These are phyloP conservation scores for Datisca glomerata DNA, from an alignment of 306 rosid genomes.

Conservation along the genomic window DNA sequence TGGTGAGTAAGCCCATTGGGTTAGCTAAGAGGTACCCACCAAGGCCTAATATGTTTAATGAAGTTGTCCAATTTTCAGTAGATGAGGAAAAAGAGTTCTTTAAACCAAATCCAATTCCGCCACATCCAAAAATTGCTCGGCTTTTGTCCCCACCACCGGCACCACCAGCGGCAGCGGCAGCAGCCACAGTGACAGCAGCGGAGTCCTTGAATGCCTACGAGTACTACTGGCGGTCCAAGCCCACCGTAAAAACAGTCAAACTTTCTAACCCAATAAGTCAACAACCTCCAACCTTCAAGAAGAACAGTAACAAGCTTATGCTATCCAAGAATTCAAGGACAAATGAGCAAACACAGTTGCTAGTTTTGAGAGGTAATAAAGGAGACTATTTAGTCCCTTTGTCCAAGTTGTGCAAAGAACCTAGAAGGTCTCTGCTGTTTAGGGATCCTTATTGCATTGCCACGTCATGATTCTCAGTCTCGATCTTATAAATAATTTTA, in stretches of 20 bases:
- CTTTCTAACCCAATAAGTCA: constrained; percentile 15
- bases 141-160: constrained; percentile 23
- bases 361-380: constrained; percentile 48
- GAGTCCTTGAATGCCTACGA: constrained; percentile 54
- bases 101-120: constrained; percentile 43
- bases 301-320: constrained; percentile 12
- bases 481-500: too few species aligned
- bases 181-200: constrained; percentile 14
- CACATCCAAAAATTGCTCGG: constrained; percentile 24
- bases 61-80: constrained; percentile 30
- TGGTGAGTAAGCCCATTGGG: constrained; percentile 41
- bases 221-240: constrained; percentile 52
- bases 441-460: constrained; percentile 85
- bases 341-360: constrained; percentile 29
- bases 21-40: constrained; percentile 33
- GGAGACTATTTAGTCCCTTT: constrained; percentile 51
- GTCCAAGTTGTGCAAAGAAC: constrained; percentile 59
- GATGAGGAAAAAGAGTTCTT: constrained; percentile 15
- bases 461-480: constrained; percentile 66
- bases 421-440: constrained; percentile 51
- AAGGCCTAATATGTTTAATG: constrained; percentile 39
- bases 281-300: constrained; percentile 9
- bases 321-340: constrained; percentile 17
- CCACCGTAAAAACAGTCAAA: constrained; percentile 14
- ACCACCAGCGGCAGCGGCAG: constrained; percentile 14